Evolutionary conservation across 371 early-diverging fungal genomes (phyloP).

Genomic region (Mucor piriformis): DNA sequence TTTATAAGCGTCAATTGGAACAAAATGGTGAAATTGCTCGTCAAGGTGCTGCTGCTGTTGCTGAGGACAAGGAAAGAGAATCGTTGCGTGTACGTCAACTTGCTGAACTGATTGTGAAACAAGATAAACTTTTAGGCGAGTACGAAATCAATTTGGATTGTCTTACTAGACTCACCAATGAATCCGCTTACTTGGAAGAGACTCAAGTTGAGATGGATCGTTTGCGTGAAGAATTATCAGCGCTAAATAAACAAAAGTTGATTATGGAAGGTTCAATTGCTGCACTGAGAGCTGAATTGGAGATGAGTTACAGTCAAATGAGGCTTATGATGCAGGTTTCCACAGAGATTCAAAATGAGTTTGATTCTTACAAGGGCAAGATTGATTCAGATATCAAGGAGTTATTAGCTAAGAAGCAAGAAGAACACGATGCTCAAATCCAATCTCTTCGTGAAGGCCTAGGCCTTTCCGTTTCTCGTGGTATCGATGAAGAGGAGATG

Average conservation of each 20-base stretch:
- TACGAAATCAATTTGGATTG: conserved; percentile 19
- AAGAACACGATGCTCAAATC: conserved; percentile 15
- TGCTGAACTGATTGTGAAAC: conserved; percentile 25
- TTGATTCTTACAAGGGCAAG: conserved; percentile 18
- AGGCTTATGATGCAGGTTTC: conserved; percentile 36
- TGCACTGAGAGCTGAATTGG: conserved; percentile 27
- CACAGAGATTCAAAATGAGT: conserved; percentile 37
- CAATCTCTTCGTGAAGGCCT: conserved; percentile 5
- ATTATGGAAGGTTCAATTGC: conserved; percentile 22
- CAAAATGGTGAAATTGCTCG: conserved; percentile 3
- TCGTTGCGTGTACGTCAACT: conserved; percentile 16
- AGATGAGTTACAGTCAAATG: conserved; percentile 36
- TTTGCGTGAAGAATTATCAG: conserved; percentile 22
- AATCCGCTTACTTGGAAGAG: conserved; percentile 8
- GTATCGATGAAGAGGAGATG: too few species aligned
- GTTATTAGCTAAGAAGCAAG: conserved; percentile 5
- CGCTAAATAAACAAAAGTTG: conserved; percentile 20
- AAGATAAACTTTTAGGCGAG: conserved; percentile 19
- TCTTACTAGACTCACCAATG: conserved; percentile 6
- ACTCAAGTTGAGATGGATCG: conserved; percentile 12
- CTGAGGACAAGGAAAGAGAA: conserved; percentile 27
- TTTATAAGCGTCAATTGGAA: conserved; percentile 27
- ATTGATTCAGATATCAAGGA: conserved; percentile 13
- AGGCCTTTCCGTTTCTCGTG: too few species aligned
- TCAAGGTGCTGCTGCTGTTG: conserved; percentile 7